Base-by-base conservation (phyloP, 371 early-diverging fungal genomes). In the Homolaphlyctis polyrhiza region DNA sequence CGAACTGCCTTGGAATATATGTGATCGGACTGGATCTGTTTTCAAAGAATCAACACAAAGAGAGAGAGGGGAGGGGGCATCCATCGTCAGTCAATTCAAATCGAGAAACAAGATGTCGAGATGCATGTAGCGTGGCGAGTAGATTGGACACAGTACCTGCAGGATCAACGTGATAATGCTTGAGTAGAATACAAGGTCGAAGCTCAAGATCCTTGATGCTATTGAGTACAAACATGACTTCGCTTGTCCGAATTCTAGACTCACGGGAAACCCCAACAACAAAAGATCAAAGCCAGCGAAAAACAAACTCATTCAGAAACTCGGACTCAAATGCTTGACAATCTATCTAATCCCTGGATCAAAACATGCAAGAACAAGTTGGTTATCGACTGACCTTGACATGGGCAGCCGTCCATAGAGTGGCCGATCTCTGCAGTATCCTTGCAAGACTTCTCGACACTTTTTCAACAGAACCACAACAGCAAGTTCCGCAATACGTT, bases 381-480 rank as follows among this genome's bases (percentile, higher is more conserved):
- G n/a, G n/a, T n/a, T 74, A 71, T 74, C 71, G 74, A 80, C 77
- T 78, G 77, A 85, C 83, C 88, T 83, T 63, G 94, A 91, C 73
- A 93, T 79, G 6, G 94, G 94, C 50, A 88, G 81, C 35, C 84
- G 80, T 23, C 93, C 93, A 52, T 89, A 74, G 35, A 89, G 68
- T 30, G 85, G 85, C 63, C 83, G 84, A 72, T 93, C 93, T n/a
- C 77, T 78, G 28, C 80, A 81, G 72, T 89, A 94, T 27, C 80
- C 73, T 34, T 81, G 76, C 25, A 96, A 67, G 11, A 91, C 83
- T 0, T 76, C 76, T 34, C 81, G 78, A 64, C 89, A 87, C 60
- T 89, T 83, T 30, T 86, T 82, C 55, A 94, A 73, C 62, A 96
- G 71, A 23, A 88, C 75, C 2, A 89, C 89, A 5, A 87, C 83